These are phyloP conservation scores for Fragaria nilgerrensis DNA, from an alignment of 306 rosid genomes.

Conservation along the genomic window DNA sequence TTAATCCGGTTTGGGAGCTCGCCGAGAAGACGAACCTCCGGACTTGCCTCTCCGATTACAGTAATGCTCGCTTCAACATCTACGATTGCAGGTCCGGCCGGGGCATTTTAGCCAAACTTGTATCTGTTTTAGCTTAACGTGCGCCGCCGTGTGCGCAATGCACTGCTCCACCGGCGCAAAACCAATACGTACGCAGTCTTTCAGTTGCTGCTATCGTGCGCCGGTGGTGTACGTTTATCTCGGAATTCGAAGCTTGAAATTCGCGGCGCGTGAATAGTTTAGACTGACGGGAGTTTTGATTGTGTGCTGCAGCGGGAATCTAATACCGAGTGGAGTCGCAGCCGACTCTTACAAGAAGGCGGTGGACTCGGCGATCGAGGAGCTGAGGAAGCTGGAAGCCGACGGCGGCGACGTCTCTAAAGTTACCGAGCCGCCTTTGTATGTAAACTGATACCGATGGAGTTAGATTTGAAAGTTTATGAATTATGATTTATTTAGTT, in stretches of 20 bases:
- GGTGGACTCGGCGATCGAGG: slow-evolving; percentile 81
- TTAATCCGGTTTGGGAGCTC: slow-evolving; percentile 92
- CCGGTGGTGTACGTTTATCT: neutral
- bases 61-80: slow-evolving; percentile 86
- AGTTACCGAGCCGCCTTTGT: slow-evolving; percentile 54
- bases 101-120: neutral
- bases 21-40: slow-evolving; percentile 63
- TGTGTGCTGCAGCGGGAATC: slow-evolving; percentile 57
- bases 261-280: neutral
- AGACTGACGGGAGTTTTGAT: neutral
- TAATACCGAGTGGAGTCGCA: slow-evolving; percentile 82
- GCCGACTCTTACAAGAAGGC: slow-evolving; percentile 83
- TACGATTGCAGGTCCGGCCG: slow-evolving; percentile 71
- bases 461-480: neutral
- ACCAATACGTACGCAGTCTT: no score
- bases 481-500: neutral
- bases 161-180: neutral
- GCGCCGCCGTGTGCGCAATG: no score
- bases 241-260: neutral
- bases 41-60: slow-evolving; percentile 87
- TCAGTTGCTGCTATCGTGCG: no score
- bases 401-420: slow-evolving; percentile 33
- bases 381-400: slow-evolving; percentile 50
- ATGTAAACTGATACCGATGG: slow-evolving; percentile 4
- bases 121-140: neutral